Evolutionary conservation across 495 filamentous ascomycete genomes (phyloP).

Genomic region (Penicillium simplicissimum): DNA sequence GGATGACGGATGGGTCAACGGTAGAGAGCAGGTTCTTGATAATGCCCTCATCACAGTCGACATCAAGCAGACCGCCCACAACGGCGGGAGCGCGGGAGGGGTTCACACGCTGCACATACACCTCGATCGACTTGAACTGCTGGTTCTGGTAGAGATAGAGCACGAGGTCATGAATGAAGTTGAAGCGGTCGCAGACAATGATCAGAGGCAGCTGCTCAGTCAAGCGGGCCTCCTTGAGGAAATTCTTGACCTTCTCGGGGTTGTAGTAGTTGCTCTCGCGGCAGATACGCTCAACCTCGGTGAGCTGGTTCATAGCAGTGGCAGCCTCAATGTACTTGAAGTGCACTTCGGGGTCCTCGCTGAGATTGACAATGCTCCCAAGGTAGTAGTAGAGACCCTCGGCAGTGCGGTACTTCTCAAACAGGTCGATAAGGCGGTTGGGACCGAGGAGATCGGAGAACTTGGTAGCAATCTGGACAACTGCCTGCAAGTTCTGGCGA

Average conservation of each 20-base stretch:
- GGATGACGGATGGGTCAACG: slow-evolving; percentile 80
- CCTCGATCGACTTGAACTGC: slow-evolving; percentile 98
- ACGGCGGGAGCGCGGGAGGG: slow-evolving; percentile 91
- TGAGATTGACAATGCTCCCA: slow-evolving; percentile 95
- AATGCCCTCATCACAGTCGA: slow-evolving; percentile 94
- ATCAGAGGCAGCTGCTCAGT: slow-evolving; percentile 94
- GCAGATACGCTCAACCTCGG: slow-evolving; percentile 96
- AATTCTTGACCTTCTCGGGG: slow-evolving; percentile 98
- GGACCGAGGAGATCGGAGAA: slow-evolving; percentile 98
- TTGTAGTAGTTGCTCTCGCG: slow-evolving; percentile 94
- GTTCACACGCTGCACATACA: slow-evolving; percentile 99
- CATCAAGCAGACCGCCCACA: slow-evolving; percentile 91
- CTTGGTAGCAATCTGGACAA: slow-evolving; percentile 93
- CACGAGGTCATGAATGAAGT: slow-evolving; percentile 96
- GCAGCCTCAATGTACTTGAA: slow-evolving; percentile 99
- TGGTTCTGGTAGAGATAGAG: slow-evolving; percentile 99
- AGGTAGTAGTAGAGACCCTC: slow-evolving; percentile 99
- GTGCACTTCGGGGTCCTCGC: slow-evolving; percentile 90
- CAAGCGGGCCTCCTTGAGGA: slow-evolving; percentile 93
- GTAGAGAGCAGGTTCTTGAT: slow-evolving; percentile 92
- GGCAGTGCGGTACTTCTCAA: slow-evolving; percentile 95
- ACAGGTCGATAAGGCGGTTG: slow-evolving; percentile 81
- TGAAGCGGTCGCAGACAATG: slow-evolving; percentile 98
- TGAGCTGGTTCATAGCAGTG: slow-evolving; percentile 85
- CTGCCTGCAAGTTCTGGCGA: slow-evolving; percentile 91